Evolutionary conservation across 805 yeast species (phyloP), one percentile per base, ranked within the genome.

Genomic region (Candida cerambycidarum): DNA sequence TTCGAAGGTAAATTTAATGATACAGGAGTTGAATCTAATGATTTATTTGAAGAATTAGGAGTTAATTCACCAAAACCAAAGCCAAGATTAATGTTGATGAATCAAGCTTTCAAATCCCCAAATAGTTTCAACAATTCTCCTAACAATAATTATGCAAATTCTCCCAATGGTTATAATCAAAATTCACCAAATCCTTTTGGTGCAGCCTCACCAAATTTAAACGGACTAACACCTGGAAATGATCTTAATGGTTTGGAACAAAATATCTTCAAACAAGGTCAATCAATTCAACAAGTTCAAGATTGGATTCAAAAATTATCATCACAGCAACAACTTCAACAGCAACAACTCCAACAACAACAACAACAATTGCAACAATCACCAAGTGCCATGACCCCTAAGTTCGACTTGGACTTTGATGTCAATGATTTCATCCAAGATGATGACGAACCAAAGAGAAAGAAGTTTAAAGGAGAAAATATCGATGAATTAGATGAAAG

Each of bases 261-360:
- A 35, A 78, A 68, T 43, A 59, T 77, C 9, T 59, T 59, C 38
- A 71, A 67, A 51, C 79, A 78, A 48, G 80, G 79, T 10, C 73
- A 69, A 46, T 71, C 79, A 3, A 66, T 78, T 41, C 76, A 68
- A 55, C 81, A 77, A 53, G 79, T 76, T 1, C 79, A 76, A 54
- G 82, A 78, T 46, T 77, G 81, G 81, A 68, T 77, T 36, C 74
- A 66, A 41, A 69, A 58, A 45, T 48, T 71, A 29, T 58, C 59
- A 3, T 45, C 47, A 15, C 62, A 56, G 37, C 60, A 56, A 19
- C 59, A 55, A 33, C 46, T 48, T 3, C 53, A 46, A 37, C 53
- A 45, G 30, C 34, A 42, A 13, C 32, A 42, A 21, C 41, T 43
- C 10, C 48, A 42, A 24, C 41, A 52, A 18, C 53, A 54, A 15